These are phyloP conservation scores for Picocystis sp. DNA, from an alignment of 163 green algal genomes.

Conservation along the genomic window DNA sequence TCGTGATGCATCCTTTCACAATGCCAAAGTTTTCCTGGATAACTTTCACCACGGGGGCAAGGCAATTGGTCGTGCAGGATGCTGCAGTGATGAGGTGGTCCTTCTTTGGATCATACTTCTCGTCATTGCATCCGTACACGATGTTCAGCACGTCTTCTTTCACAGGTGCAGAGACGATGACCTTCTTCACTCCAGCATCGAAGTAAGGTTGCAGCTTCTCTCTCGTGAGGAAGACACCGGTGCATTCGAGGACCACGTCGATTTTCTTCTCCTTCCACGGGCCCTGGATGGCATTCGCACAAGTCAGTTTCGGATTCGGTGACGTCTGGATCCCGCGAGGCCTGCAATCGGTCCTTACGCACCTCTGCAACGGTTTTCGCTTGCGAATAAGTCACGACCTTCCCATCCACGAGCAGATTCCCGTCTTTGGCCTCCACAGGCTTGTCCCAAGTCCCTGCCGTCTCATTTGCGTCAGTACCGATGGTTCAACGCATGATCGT, in stretches of 20 bases:
- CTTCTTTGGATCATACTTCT: slow-evolving; percentile 35
- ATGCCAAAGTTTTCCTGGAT: slow-evolving; percentile 67
- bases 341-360: neutral
- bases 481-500: slow-evolving; percentile 11
- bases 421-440: too few relatives aligned
- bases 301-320: neutral
- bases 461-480: too few relatives aligned
- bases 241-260: slow-evolving; percentile 51
- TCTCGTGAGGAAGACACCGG: slow-evolving; percentile 44
- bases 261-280: slow-evolving; percentile 12
- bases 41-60: slow-evolving; percentile 66
- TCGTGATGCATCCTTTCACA: slow-evolving; percentile 67
- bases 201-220: slow-evolving; percentile 47
- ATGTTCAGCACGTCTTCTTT: neutral
- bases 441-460: too few relatives aligned
- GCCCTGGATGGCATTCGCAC: neutral
- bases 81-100: slow-evolving; percentile 68
- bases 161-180: slow-evolving; percentile 10
- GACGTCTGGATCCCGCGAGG: too few relatives aligned
- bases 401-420: too few relatives aligned
- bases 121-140: neutral
- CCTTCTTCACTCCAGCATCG: slow-evolving; percentile 36
- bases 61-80: slow-evolving; percentile 79
- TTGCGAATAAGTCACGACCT: slow-evolving; percentile 22
- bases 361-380: slow-evolving; percentile 25